Conservation (phyloP, 139 green algal species). For the Ostreobium quekettii region DNA sequence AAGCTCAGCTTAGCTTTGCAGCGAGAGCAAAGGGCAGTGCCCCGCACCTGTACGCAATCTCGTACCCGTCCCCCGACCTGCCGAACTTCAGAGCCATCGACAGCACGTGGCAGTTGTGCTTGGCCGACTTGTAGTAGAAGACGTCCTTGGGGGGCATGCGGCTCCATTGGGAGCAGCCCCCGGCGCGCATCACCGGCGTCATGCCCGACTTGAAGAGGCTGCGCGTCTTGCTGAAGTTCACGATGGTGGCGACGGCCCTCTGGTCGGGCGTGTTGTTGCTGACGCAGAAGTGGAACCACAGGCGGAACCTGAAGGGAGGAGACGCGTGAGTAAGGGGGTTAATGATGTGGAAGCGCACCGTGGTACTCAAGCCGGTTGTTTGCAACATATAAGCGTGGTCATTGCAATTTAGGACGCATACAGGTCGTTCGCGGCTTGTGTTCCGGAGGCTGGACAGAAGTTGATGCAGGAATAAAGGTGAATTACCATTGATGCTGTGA, state of each 20-base stretch:
- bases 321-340: no score
- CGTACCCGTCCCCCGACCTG: constrained; percentile 28
- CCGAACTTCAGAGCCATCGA: constrained; percentile 33
- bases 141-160: constrained; percentile 23
- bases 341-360: no score
- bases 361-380: no score
- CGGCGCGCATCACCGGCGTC: constrained; percentile 23
- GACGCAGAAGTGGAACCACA: constrained; percentile 46
- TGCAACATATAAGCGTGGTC: no score
- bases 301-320: constrained; percentile 28
- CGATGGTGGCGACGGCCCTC: constrained; percentile 24
- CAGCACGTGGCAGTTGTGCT: constrained; percentile 29
- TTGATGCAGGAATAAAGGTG: no score
- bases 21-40: no score
- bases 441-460: no score
- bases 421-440: no score
- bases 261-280: constrained; percentile 17
- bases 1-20: no score
- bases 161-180: constrained; percentile 6
- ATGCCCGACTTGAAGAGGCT: constrained; percentile 24
- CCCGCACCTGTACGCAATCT: constrained; percentile 43
- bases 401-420: no score
- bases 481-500: no score
- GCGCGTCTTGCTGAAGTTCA: constrained; percentile 33
- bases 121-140: constrained; percentile 35